These are phyloP conservation scores for Colletotrichum paranaense DNA, from an alignment of 2,329 filamentous ascomycete genomes.

Conservation along the genomic window DNA sequence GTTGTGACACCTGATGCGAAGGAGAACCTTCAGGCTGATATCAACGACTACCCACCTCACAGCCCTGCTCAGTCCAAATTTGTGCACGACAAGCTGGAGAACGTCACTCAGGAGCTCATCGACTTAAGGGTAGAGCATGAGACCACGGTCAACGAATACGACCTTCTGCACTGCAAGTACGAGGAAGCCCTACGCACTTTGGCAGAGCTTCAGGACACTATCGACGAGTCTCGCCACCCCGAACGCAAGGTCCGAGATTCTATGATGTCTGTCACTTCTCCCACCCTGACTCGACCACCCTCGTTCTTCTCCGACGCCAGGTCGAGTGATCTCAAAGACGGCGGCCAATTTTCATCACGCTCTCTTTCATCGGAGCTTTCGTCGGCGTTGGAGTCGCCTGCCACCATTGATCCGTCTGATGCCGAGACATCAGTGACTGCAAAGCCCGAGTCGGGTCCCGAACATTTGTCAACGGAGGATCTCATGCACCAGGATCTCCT, in stretches of 20 bases:
- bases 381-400: constrained; percentile 82
- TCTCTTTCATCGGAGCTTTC: constrained; percentile 95
- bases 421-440: constrained; percentile 61
- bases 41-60: constrained; percentile 60
- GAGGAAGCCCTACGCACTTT: constrained; percentile 87
- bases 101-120: constrained; percentile 89
- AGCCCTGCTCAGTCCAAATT: constrained; percentile 86
- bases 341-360: constrained; percentile 78
- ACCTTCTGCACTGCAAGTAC: constrained; percentile 87
- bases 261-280: constrained; percentile 63
- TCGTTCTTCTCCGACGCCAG: constrained; percentile 88
- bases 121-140: constrained; percentile 94
- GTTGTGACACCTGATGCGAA: constrained; percentile 21
- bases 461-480: constrained; percentile 49
- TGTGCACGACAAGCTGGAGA: constrained; percentile 92
- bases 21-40: constrained; percentile 24
- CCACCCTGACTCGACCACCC: constrained; percentile 68
- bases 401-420: constrained; percentile 72
- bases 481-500: constrained; percentile 54
- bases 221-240: constrained; percentile 81
- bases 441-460: constrained; percentile 47
- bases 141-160: constrained; percentile 81
- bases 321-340: constrained; percentile 77
- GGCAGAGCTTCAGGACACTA: constrained; percentile 84
- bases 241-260: constrained; percentile 64